A percentile compares a stretch with the other conserved stretches of the same genome.
Evolutionary conservation across 805 yeast genomes (phyloP).

Genomic region (Myxozyma neotropica): DNA sequence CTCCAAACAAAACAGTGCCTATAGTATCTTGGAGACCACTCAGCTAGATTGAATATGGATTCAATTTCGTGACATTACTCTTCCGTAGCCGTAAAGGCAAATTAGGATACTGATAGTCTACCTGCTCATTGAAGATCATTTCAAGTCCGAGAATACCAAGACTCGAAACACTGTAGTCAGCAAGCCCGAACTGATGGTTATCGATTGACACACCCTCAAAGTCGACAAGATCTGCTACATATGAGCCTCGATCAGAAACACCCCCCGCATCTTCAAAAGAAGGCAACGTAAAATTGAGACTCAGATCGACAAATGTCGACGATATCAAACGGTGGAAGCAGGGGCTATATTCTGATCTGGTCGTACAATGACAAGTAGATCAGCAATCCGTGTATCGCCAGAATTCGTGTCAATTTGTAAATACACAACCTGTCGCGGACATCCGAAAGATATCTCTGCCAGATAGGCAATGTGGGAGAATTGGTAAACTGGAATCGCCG

Average conservation of each 20-base stretch:
- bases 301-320: slow-evolving; percentile 34
- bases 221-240: slow-evolving; percentile 64
- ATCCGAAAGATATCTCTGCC: slow-evolving; percentile 52
- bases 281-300: slow-evolving; percentile 39
- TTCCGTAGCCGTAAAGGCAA: slow-evolving; percentile 43
- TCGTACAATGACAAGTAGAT: slow-evolving; percentile 39
- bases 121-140: slow-evolving; percentile 41
- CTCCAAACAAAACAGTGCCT: slow-evolving; percentile 51
- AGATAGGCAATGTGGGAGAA: slow-evolving; percentile 33
- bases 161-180: slow-evolving; percentile 66
- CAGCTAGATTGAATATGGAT: slow-evolving; percentile 53
- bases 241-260: slow-evolving; percentile 55
- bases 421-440: slow-evolving; percentile 54
- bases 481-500: background rate
- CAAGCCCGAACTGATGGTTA: slow-evolving; percentile 69
- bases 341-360: slow-evolving; percentile 37
- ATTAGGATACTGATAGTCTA: slow-evolving; percentile 37
- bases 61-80: slow-evolving; percentile 47
- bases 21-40: slow-evolving; percentile 40
- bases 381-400: slow-evolving; percentile 66
- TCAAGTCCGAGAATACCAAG: slow-evolving; percentile 54
- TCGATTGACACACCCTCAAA: slow-evolving; percentile 54
- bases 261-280: slow-evolving; percentile 52
- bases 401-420: slow-evolving; percentile 75
- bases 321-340: slow-evolving; percentile 39